A percentile compares a stretch with the other conserved stretches of the same genome.
Evolutionary conservation across 176 grass and related monocot species (phyloP).

Genomic region (Lolium perenne): DNA sequence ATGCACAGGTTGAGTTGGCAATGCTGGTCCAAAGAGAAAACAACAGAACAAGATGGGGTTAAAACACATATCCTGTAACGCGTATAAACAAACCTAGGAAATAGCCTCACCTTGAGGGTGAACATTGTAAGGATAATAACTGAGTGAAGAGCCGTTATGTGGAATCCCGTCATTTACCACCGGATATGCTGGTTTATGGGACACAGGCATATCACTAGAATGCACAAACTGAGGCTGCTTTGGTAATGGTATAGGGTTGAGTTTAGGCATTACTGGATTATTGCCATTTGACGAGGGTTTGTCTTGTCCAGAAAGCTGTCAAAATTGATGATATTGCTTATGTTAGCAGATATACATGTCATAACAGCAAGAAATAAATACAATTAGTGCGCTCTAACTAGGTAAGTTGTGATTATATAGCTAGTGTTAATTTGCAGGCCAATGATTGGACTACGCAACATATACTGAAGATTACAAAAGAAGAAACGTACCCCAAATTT

Average conservation of each 20-base stretch:
- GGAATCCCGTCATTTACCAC: constrained; percentile 43
- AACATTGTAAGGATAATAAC: constrained; percentile 40
- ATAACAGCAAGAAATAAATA: not conserved
- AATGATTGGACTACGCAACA: not conserved
- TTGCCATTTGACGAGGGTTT: constrained; percentile 55
- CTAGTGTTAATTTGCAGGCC: not conserved
- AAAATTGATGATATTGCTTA: not conserved
- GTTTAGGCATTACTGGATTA: constrained; percentile 58
- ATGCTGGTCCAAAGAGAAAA: constrained; percentile 50
- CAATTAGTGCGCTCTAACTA: not conserved
- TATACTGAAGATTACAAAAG: constrained; percentile 21
- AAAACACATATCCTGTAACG: not conserved
- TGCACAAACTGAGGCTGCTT: constrained; percentile 44
- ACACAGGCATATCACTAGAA: constrained; percentile 45
- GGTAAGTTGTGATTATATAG: not conserved
- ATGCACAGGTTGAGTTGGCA: constrained; percentile 39
- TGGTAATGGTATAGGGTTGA: constrained; percentile 53
- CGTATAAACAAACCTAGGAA: constrained; percentile 23
- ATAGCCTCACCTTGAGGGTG: constrained; percentile 46
- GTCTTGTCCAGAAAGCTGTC: constrained; percentile 79
- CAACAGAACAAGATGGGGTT: not conserved
- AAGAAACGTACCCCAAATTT: constrained; percentile 79
- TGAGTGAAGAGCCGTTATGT: constrained; percentile 23
- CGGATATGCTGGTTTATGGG: constrained; percentile 45
- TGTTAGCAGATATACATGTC: not conserved